phyloP scores from a whole-genome alignment of 495 filamentous ascomycete genomes.

The Schizothecium vesticola region DNA sequence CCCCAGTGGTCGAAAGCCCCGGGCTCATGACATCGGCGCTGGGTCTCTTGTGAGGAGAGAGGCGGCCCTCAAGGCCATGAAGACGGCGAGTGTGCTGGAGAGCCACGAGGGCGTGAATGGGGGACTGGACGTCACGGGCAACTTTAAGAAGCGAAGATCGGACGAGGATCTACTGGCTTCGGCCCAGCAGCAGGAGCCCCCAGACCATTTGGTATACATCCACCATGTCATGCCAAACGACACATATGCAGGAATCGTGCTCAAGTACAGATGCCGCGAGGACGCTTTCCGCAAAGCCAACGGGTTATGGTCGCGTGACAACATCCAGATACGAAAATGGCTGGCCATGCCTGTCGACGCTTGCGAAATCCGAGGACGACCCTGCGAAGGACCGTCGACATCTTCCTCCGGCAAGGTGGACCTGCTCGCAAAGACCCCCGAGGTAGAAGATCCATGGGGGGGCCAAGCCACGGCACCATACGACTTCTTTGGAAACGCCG shows the following conservation, averaged over 20 bases:
- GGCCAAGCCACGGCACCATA: constrained; percentile 15
- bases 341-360: constrained; percentile 86
- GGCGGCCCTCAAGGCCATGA: constrained; percentile 41
- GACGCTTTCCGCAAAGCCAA: constrained; percentile 81
- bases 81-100: constrained; percentile 47
- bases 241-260: constrained; percentile 82
- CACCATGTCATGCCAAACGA: constrained; percentile 79
- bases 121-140: constrained; percentile 42
- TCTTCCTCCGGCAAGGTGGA: constrained; percentile 35
- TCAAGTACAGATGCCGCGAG: constrained; percentile 79
- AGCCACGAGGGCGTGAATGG: constrained; percentile 45
- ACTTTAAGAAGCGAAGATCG: constrained; percentile 51
- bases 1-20: constrained; percentile 29
- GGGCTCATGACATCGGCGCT: constrained; percentile 40
- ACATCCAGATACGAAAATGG: constrained; percentile 73
- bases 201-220: constrained; percentile 78
- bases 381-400: constrained; percentile 39
- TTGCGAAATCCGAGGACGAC: constrained; percentile 75
- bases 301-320: constrained; percentile 88
- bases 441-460: constrained; percentile 24
- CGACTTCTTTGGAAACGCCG: constrained; percentile 32
- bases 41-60: constrained; percentile 47
- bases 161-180: constrained; percentile 37
- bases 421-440: constrained; percentile 42
- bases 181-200: constrained; percentile 34